Evolutionary conservation across 2,329 filamentous ascomycete genomes (phyloP).

Genomic region (Calonectria fujianensis): DNA sequence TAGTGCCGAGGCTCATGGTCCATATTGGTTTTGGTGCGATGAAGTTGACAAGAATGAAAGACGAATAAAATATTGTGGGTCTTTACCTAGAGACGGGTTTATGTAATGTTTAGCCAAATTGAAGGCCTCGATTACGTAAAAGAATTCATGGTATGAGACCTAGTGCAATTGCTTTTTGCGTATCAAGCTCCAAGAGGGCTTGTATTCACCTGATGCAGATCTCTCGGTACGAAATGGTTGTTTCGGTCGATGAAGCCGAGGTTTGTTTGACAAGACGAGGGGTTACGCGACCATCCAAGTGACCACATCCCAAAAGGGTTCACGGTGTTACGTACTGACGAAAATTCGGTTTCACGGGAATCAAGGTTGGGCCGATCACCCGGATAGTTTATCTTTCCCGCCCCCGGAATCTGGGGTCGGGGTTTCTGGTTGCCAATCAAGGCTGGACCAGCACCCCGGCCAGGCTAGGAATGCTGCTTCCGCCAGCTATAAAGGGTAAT

Average conservation of each 20-base stretch:
- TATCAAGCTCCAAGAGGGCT: too few species aligned
- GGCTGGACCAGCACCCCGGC: not conserved
- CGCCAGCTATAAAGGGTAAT: not conserved
- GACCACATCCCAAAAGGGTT: not conserved
- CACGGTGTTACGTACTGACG: not conserved
- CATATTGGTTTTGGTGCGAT: not conserved
- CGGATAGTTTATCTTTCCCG: conserved; percentile 14
- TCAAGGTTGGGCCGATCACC: not conserved
- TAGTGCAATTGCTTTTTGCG: not conserved
- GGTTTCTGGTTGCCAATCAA: not conserved
- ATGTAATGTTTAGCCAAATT: not conserved
- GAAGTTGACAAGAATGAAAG: not conserved
- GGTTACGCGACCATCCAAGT: not conserved
- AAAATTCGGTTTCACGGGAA: not conserved
- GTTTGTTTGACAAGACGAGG: not conserved
- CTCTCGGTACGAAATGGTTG: not conserved
- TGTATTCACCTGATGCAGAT: not conserved
- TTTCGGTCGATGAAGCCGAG: not conserved
- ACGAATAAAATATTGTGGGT: not conserved
- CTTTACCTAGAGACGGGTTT: too few species aligned
- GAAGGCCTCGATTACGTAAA: not conserved
- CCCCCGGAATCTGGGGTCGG: not conserved
- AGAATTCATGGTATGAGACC: too few species aligned
- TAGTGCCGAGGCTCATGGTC: not conserved
- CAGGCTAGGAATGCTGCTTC: not conserved